Evolutionary conservation across 2,329 filamentous ascomycete genomes (phyloP).

Genomic region (Aspergillus brasiliensis): DNA sequence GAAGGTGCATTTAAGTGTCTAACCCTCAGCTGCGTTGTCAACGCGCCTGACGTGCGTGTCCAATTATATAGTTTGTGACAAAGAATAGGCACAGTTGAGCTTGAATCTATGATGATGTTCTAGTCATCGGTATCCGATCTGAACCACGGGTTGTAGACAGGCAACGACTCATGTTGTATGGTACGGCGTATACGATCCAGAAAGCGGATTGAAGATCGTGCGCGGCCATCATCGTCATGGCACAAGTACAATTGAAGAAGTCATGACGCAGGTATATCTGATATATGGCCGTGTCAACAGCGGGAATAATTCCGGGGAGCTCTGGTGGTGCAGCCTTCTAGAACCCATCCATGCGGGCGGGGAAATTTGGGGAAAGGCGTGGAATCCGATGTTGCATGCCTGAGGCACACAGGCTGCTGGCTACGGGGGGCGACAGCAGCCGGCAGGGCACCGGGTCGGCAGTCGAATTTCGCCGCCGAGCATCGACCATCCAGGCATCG

Average conservation of each 20-base stretch:
- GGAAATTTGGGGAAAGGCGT: neutral
- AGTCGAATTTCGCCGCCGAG: conserved; percentile 36
- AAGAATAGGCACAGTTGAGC: neutral
- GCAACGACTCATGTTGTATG: neutral
- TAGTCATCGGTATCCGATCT: conserved; percentile 2
- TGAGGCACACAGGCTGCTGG: neutral
- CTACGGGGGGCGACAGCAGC: conserved; percentile 23
- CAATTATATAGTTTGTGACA: neutral
- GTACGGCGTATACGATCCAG: conserved; percentile 2
- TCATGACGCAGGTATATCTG: neutral
- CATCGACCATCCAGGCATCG: conserved; percentile 11
- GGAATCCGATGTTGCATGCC: neutral
- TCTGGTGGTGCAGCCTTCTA: neutral
- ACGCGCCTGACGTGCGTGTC: neutral
- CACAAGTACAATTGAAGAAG: neutral
- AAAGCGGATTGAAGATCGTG: neutral
- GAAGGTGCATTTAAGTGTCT: neutral
- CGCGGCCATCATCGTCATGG: neutral
- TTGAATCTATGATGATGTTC: neutral
- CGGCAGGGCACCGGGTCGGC: conserved; percentile 28
- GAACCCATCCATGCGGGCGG: neutral
- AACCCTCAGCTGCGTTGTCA: neutral
- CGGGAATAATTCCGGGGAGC: neutral
- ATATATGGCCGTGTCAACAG: neutral
- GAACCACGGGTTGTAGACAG: conserved; percentile 12